Evolutionary conservation across 2,329 filamentous ascomycete genomes (phyloP), one percentile per base, ranked within the genome.

Genomic region (Diaporthe capsici): DNA sequence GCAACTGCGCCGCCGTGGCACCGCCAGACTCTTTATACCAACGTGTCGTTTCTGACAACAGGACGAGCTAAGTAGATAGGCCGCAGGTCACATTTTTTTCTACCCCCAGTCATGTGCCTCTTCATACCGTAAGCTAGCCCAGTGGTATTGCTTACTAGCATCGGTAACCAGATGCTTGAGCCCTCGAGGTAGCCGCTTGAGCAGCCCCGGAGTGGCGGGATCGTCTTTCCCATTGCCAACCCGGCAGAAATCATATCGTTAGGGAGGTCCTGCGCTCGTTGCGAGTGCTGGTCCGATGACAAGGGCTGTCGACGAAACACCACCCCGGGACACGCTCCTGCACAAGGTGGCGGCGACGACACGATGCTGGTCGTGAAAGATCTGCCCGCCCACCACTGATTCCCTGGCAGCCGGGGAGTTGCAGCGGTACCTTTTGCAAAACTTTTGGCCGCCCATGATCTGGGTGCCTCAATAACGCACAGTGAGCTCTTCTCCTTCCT

Each of bases 41-140:
- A 12, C 44, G 22, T 53, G 58, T 47, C 72, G 42, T 74, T 76
- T 72, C 67, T 55, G 75, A 61, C 65, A 74, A 39, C 22, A 49
- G 42, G 60, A 20, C 55, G 49, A 70, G 61, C 61, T 67, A 70
- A 39, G 42, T 67, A 70, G 65, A 47, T 65, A 65, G 72, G 65
- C 55, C 65, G 49, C 75, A 57, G 72, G 67, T 72, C 58, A 42
- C 31, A 57, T 39, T 37, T 10, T 10, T 61, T 20, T 39, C 65
- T 25, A 37, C 57, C 25, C 28, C 47, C 25, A 13, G 28, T 31
- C 10, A 49, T 68, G 65, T 70, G 49, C 65, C 65, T 70, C 65
- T 53, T 70, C 65, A 70, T 55, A 34, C 49, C 49, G 34, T 20
- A 42, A 49, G 22, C 65, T 4, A 6, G 15, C 42, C 65, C n/a